phyloP scores from a whole-genome alignment of 78 protist genomes.

The Parvularia atlantis region DNA sequence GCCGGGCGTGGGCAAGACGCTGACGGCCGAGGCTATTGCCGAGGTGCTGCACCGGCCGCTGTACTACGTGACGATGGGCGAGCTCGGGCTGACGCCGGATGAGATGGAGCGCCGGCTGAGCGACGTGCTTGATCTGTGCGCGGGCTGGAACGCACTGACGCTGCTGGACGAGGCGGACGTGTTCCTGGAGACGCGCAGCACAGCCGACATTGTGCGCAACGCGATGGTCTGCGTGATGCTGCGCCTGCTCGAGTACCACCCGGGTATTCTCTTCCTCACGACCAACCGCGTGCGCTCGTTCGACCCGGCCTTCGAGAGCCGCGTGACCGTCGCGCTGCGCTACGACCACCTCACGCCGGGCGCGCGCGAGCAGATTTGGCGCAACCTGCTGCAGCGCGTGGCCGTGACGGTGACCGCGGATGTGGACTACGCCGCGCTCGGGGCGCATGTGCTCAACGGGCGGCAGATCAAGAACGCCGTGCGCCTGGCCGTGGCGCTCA shows the following conservation, averaged over 20 bases:
- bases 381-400: not conserved
- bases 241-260: conserved; percentile 17
- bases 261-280: conserved; percentile 6
- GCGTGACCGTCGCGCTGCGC: not conserved
- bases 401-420: too few species aligned
- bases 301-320: conserved; percentile 21
- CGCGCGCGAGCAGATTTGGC: not conserved
- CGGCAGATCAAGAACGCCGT: conserved; percentile 13
- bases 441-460: conserved; percentile 7
- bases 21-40: too few species aligned
- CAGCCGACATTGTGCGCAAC: not conserved
- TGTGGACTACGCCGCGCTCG: not conserved
- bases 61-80: conserved; percentile 17
- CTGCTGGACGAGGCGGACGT: conserved; percentile 23
- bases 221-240: conserved; percentile 12
- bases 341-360: not conserved
- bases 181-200: conserved; percentile 15
- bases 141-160: conserved; percentile 6
- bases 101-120: conserved; percentile 5
- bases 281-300: conserved; percentile 11
- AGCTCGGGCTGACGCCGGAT: conserved; percentile 1
- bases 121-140: not conserved
- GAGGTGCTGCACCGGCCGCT: conserved; percentile 26
- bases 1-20: too few species aligned
- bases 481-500: too few species aligned